Percentiles rank a stretch among this genome's conserved stretches.
Evolutionary conservation across 208 protist genomes (phyloP).

Genomic region (Trypanosoma rangeli): DNA sequence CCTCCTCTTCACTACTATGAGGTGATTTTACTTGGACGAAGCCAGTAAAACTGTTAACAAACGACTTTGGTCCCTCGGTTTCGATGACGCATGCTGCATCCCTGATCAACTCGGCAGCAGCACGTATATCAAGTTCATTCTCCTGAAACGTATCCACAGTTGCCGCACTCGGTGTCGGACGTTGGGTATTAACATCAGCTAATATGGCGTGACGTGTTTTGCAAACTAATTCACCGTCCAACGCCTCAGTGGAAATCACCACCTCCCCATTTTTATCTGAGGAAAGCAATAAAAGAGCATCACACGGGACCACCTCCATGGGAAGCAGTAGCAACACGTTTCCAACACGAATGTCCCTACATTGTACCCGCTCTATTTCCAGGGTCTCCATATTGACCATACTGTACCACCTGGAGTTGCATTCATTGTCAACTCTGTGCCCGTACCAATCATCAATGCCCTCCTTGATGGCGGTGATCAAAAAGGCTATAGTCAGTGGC

Average conservation of each 20-base stretch:
- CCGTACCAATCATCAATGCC: slow-evolving; percentile 90
- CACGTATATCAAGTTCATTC: slow-evolving; percentile 72
- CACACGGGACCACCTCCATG: slow-evolving; percentile 84
- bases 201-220: slow-evolving; percentile 71
- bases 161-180: slow-evolving; percentile 22
- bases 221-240: slow-evolving; percentile 90
- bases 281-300: slow-evolving; percentile 80
- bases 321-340: slow-evolving; percentile 70
- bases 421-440: slow-evolving; percentile 52
- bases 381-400: slow-evolving; percentile 43
- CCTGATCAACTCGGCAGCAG: slow-evolving; percentile 44
- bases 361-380: slow-evolving; percentile 39
- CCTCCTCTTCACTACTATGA: slow-evolving; percentile 8
- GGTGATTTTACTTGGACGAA: slow-evolving; percentile 28
- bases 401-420: slow-evolving; percentile 60
- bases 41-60: slow-evolving; percentile 56
- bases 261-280: slow-evolving; percentile 64
- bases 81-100: slow-evolving; percentile 37
- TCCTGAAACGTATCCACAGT: slow-evolving; percentile 91
- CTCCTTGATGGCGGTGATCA: slow-evolving; percentile 91
- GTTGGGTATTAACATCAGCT: slow-evolving; percentile 36
- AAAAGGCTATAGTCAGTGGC: slow-evolving; percentile 89
- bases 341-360: slow-evolving; percentile 71
- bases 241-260: slow-evolving; percentile 88
- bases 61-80: slow-evolving; percentile 65